phyloP scores from a whole-genome alignment of 768 basidiomycete species.

The Floccularia luteovirens region DNA sequence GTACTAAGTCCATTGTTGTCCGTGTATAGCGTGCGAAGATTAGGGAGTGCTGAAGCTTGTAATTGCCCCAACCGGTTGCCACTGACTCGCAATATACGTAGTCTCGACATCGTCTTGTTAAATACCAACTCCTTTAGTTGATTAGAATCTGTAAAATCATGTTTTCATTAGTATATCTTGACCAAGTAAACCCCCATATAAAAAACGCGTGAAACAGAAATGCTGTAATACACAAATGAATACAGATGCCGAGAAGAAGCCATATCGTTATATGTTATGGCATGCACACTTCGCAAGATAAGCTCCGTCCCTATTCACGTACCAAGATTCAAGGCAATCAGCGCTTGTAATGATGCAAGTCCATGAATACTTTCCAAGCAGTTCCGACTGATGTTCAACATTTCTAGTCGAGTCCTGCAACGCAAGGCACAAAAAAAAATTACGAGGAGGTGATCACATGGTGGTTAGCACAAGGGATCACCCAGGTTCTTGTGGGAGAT shows the following conservation, averaged over 20 bases:
- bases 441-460: conserved; percentile 9
- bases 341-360: conserved; percentile 49
- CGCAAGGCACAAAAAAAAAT: conserved; percentile 1
- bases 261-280: conserved; percentile 7
- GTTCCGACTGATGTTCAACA: conserved; percentile 79
- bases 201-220: no score
- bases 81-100: conserved; percentile 83
- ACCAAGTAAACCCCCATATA: no score
- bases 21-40: conserved; percentile 85
- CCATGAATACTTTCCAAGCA: conserved; percentile 50
- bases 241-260: no score
- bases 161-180: no score
- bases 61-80: conserved; percentile 70
- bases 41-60: conserved; percentile 53
- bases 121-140: conserved; percentile 45
- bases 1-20: conserved; percentile 69
- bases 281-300: conserved; percentile 2
- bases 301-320: conserved; percentile 29
- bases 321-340: conserved; percentile 83
- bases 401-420: conserved; percentile 59
- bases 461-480: no score
- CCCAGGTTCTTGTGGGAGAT: no score
- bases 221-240: no score
- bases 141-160: conserved; percentile 76
- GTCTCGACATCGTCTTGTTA: conserved; percentile 48